Conservation (phyloP, 2,329 filamentous ascomycete species). For the Beauveria scarabaeidicola region DNA sequence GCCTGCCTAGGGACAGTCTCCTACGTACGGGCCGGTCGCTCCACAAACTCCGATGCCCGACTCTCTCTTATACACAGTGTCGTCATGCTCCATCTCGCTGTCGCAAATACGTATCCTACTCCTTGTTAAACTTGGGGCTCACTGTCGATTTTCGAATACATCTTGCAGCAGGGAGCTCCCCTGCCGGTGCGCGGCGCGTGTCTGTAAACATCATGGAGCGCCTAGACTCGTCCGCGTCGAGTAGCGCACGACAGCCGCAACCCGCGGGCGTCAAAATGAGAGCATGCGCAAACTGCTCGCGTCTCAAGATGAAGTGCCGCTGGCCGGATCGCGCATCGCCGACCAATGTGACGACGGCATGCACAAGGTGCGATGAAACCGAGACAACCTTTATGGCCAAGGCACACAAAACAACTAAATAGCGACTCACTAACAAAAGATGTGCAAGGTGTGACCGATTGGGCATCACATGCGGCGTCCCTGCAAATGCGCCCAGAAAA, state of each 20-base stretch:
- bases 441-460: conserved; percentile 18
- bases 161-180: background rate
- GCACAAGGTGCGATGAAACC: background rate
- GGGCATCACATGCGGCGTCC: conserved; percentile 17
- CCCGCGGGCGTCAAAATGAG: background rate
- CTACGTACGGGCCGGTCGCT: conserved; percentile 5
- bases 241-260: background rate
- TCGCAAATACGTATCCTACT: background rate
- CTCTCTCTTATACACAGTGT: background rate
- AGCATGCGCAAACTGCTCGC: conserved; percentile 2
- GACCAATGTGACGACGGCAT: background rate
- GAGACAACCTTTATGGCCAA: background rate
- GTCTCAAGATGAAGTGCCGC: conserved; percentile 7
- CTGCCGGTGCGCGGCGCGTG: background rate
- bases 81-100: background rate
- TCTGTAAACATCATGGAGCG: background rate
- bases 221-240: background rate
- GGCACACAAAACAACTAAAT: background rate
- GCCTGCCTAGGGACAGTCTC: background rate
- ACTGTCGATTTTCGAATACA: background rate
- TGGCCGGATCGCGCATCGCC: background rate
- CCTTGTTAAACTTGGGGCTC: background rate
- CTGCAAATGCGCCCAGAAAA: conserved; percentile 17
- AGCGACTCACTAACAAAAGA: background rate
- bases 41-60: background rate